These are phyloP conservation scores for Phialophora macrospora DNA, from an alignment of 2,329 filamentous ascomycete genomes.

Conservation along the genomic window DNA sequence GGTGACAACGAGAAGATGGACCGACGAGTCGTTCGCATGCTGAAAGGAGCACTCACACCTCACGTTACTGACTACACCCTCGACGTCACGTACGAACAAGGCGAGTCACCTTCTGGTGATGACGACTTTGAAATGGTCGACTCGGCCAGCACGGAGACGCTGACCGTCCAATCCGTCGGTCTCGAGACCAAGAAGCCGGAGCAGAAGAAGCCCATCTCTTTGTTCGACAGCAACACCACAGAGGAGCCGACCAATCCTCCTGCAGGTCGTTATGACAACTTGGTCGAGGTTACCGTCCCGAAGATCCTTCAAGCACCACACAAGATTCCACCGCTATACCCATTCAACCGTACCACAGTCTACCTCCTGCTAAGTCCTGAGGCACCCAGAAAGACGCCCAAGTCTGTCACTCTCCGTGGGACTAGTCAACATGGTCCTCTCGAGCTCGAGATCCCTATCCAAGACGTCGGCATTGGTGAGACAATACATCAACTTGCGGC, in stretches of 20 bases:
- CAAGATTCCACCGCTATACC: conserved; percentile 67
- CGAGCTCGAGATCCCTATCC: conserved; percentile 67
- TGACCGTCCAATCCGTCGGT: conserved; percentile 6
- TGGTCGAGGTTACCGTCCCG: conserved; percentile 60
- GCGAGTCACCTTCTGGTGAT: conserved; percentile 42
- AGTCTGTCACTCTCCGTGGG: conserved; percentile 63
- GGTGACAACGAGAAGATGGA: conserved; percentile 68
- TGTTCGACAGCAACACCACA: conserved; percentile 61
- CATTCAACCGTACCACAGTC: conserved; percentile 68
- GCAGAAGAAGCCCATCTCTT: conserved; percentile 54
- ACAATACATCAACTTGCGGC: conserved; percentile 74
- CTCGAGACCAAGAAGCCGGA: conserved; percentile 24
- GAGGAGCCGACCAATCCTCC: conserved; percentile 48
- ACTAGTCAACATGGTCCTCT: conserved; percentile 64
- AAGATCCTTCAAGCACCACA: conserved; percentile 68
- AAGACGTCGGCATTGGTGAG: conserved; percentile 53
- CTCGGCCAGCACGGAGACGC: conserved; percentile 47
- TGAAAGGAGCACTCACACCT: conserved; percentile 70
- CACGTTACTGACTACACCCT: conserved; percentile 68
- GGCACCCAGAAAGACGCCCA: conserved; percentile 54
- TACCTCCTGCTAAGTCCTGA: conserved; percentile 68
- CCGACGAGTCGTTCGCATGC: conserved; percentile 72
- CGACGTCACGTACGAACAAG: conserved; percentile 62
- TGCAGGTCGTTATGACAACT: conserved; percentile 50
- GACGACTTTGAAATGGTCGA: conserved; percentile 69